Evolutionary conservation across 495 filamentous ascomycete genomes (phyloP).

Genomic region (Neurospora sublineolata): DNA sequence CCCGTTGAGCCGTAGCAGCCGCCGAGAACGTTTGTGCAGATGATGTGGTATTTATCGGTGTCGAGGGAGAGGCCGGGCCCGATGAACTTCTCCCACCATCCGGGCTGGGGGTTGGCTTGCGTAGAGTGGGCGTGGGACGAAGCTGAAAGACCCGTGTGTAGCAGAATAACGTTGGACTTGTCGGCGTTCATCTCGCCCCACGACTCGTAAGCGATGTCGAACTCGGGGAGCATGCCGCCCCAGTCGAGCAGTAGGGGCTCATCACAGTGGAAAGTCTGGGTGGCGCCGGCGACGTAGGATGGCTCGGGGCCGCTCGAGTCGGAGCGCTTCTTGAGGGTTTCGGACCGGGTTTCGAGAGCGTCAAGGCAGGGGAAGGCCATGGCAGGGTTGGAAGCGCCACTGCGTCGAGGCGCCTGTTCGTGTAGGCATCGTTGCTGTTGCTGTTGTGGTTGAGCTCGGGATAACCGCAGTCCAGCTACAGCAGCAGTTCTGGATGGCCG

Average conservation of each 20-base stretch:
- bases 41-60: constrained; percentile 81
- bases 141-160: constrained; percentile 90
- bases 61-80: constrained; percentile 77
- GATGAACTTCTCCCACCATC: constrained; percentile 99
- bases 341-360: constrained; percentile 72
- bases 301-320: constrained; percentile 70
- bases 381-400: constrained; percentile 66
- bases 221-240: constrained; percentile 78
- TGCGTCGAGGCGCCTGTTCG: constrained; percentile 20
- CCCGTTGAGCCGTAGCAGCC: constrained; percentile 96
- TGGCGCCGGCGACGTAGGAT: constrained; percentile 79
- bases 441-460: constrained; percentile 35
- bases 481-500: constrained; percentile 2
- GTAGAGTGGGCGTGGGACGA: constrained; percentile 95
- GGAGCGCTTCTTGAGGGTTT: constrained; percentile 48
- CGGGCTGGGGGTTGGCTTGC: constrained; percentile 66
- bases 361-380: constrained; percentile 95
- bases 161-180: constrained; percentile 79
- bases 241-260: constrained; percentile 80
- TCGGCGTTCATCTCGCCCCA: constrained; percentile 79
- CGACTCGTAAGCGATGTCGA: constrained; percentile 83
- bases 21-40: constrained; percentile 95
- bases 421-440: constrained; percentile 15
- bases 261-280: constrained; percentile 59
- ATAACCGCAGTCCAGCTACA: neutral